These are phyloP conservation scores for Anethum foeniculum DNA, from an alignment of 140 eudicot species.

Conservation along the genomic window DNA sequence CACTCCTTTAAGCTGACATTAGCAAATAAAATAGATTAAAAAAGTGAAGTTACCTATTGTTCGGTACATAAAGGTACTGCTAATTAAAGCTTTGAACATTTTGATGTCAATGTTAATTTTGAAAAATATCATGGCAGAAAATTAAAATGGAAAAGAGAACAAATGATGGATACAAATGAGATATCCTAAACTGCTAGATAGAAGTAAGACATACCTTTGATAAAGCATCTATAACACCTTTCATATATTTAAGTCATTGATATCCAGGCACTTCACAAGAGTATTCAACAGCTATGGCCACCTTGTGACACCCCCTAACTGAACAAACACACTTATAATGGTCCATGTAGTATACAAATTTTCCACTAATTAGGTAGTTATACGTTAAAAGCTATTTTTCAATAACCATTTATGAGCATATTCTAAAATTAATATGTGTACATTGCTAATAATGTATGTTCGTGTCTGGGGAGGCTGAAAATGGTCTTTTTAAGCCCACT, in stretches of 20 bases:
- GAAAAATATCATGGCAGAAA: neutral
- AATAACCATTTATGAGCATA: too few relatives aligned
- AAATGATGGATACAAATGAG: neutral
- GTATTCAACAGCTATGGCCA: slow-evolving; percentile 84
- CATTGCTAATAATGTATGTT: too few relatives aligned
- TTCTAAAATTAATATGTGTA: too few relatives aligned
- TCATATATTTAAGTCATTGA: slow-evolving; percentile 67
- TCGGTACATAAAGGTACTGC: neutral
- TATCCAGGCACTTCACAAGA: slow-evolving; percentile 75
- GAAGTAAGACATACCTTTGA: slow-evolving; percentile 60
- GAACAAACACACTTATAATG: slow-evolving; percentile 77
- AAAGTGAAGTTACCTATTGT: too few relatives aligned
- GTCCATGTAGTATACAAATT: too few relatives aligned
- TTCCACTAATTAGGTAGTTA: too few relatives aligned
- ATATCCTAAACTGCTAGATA: neutral
- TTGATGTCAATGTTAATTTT: neutral
- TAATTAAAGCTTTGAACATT: neutral
- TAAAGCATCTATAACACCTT: slow-evolving; percentile 99
- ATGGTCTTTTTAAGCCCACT: too few relatives aligned
- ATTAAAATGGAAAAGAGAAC: neutral
- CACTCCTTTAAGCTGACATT: slow-evolving; percentile 11
- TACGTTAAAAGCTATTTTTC: too few relatives aligned
- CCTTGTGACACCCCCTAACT: slow-evolving; percentile 64
- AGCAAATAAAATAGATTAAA: neutral
- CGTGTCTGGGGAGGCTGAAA: too few relatives aligned